Evolutionary conservation across 352 stramenopile species (phyloP), one percentile per base, ranked within the genome.

Genomic region (Pythium scleroteichum): DNA sequence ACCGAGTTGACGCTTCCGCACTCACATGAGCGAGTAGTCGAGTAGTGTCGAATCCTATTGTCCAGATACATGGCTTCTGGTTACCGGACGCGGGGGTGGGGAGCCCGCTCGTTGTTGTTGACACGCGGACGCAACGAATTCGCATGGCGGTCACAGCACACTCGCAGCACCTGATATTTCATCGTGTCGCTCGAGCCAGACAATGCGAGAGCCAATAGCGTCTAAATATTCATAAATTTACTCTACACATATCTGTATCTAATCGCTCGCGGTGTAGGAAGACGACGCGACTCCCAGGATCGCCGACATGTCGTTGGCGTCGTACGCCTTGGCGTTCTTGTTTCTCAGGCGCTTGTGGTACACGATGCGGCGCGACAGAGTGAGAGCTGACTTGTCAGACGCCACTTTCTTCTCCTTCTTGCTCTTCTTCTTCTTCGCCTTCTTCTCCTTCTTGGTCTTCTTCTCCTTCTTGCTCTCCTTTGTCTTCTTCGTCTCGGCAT

Each of bases 271-370:
- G 20, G 45, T 4, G 52, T 51, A 58, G 10, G 52, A 70, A 3
- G 72, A 82, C 24, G 84, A 84, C 0, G 85, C 82, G 33, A 90
- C 78, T 13, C 88, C 88, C 38, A 96, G 60, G 49, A 96, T 96
- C 38, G 85, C 88, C 26, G 85, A 78, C 82, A 96, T 94, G 54
- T 95, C 88, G 20, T 60, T 71, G 3, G 83, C 77, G n/a, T 76
- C 78, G 72, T 96, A 96, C 27, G 65, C 76, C 62, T 87, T 89
- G 56, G 86, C 87, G 66, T 95, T 88, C 75, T 96, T 96, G 81
- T 93, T 93, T 57, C 71, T 75, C 48, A 92, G 73, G 13, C 85
- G 83, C 68, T 90, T 92, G 66, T 79, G 73, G 72, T 93, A 92
- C 41, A 92, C 74, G 32, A 95, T 87, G 20, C 82, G 73, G 13